These are phyloP conservation scores for Kuraishia molischiana DNA, from an alignment of 805 yeast genomes.

Conservation along the genomic window DNA sequence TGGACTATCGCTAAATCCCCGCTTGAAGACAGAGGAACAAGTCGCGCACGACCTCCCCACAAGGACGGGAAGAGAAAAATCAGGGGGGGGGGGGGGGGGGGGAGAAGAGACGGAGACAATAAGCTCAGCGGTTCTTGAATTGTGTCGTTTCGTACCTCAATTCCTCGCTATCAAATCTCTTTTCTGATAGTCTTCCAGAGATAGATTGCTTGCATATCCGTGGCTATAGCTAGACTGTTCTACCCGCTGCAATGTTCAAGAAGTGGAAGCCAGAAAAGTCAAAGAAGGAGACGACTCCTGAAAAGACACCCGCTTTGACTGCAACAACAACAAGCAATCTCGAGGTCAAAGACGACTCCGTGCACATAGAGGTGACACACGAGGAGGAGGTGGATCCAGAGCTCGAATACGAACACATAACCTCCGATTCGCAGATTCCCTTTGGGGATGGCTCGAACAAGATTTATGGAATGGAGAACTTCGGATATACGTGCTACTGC, in stretches of 20 bases:
- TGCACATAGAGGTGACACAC: constrained; percentile 9
- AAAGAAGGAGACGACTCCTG: background rate
- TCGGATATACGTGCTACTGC: constrained; percentile 90
- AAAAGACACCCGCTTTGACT: background rate
- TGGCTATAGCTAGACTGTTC: too few relatives aligned
- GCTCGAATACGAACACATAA: constrained; percentile 12
- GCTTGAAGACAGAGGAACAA: too few relatives aligned
- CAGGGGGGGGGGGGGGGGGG: too few relatives aligned
- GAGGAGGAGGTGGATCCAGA: constrained; percentile 13
- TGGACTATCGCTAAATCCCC: too few relatives aligned
- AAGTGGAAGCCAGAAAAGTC: background rate
- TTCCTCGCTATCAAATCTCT: too few relatives aligned
- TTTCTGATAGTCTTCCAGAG: too few relatives aligned
- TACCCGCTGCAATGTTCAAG: background rate
- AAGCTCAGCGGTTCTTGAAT: too few relatives aligned
- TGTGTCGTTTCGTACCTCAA: too few relatives aligned
- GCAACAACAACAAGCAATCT: background rate
- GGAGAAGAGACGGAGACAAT: too few relatives aligned
- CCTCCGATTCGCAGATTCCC: constrained; percentile 23
- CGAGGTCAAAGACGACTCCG: constrained; percentile 8
- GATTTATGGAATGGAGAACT: constrained; percentile 74
- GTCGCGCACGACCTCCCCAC: too few relatives aligned
- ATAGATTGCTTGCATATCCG: too few relatives aligned
- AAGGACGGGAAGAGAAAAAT: too few relatives aligned
- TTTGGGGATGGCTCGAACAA: constrained; percentile 63